These are phyloP conservation scores for Dictyophora rubrovolvata DNA, from an alignment of 768 basidiomycete genomes.

Conservation along the genomic window DNA sequence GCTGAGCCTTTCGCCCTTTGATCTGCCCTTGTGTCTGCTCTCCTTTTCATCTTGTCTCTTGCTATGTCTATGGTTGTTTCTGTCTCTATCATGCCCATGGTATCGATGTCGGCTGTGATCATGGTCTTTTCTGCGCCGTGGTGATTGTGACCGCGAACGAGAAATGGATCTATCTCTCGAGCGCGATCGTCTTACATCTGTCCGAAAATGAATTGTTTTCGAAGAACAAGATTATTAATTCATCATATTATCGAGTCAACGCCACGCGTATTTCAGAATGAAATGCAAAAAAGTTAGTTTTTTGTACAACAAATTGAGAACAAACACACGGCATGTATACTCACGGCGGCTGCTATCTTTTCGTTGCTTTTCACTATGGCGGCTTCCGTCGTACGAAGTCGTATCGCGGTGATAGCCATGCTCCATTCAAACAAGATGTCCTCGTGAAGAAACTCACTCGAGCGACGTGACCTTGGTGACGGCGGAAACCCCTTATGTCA, in stretches of 20 bases:
- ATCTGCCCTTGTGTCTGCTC: neutral
- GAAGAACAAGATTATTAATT: neutral
- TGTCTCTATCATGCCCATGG: neutral
- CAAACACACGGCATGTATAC: neutral
- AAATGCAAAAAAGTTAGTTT: neutral
- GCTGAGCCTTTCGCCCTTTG: neutral
- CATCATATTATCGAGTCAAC: neutral
- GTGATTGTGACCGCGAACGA: conserved; percentile 2
- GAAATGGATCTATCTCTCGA: neutral
- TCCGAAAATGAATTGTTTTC: neutral
- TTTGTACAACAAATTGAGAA: neutral
- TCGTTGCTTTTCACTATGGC: neutral
- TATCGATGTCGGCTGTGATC: neutral
- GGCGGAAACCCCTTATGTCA: neutral
- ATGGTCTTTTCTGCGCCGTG: neutral
- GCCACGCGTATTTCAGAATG: neutral
- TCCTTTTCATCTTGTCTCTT: neutral
- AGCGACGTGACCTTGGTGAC: too few relatives aligned
- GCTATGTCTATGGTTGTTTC: neutral
- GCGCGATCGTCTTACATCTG: neutral
- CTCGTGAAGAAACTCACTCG: too few relatives aligned
- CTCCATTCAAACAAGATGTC: neutral
- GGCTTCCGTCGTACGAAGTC: neutral
- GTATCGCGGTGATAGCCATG: neutral
- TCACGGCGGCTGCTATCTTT: neutral